Evolutionary conservation across 2,329 filamentous ascomycete species (phyloP).

Genomic region (Bisporella sp.): DNA sequence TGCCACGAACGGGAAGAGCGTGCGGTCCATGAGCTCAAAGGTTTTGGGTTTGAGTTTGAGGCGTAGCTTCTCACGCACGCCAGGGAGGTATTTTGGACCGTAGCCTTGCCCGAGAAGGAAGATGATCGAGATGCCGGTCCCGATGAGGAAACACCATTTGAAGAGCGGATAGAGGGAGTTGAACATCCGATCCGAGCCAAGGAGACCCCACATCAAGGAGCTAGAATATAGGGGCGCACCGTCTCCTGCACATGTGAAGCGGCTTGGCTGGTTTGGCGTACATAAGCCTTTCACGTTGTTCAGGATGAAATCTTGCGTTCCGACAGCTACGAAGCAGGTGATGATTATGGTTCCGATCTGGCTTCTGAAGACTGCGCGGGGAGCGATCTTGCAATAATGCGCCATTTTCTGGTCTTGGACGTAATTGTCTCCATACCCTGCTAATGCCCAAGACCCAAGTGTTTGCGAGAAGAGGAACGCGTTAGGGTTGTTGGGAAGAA

Average conservation of each 20-base stretch:
- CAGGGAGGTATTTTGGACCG: constrained; percentile 31
- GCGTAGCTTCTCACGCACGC: constrained; percentile 27
- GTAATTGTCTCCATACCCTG: constrained; percentile 31
- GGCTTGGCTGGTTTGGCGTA: constrained; percentile 10
- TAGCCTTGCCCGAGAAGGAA: constrained; percentile 28
- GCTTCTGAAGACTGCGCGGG: constrained; percentile 33
- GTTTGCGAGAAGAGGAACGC: constrained; percentile 35
- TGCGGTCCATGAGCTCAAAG: constrained; percentile 30
- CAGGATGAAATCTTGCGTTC: constrained; percentile 34
- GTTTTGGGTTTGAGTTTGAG: constrained; percentile 22
- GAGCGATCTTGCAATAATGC: constrained; percentile 36
- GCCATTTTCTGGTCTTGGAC: constrained; percentile 33
- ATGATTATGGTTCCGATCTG: constrained; percentile 39
- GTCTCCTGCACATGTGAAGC: constrained; percentile 18
- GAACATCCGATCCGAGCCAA: constrained; percentile 34
- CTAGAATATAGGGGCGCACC: constrained; percentile 27
- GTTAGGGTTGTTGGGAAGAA: constrained; percentile 26
- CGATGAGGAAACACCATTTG: constrained; percentile 39
- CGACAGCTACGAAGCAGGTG: constrained; percentile 34
- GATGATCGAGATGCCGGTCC: constrained; percentile 29
- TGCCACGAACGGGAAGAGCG: constrained; percentile 32
- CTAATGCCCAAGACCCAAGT: constrained; percentile 29
- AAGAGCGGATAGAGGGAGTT: constrained; percentile 35
- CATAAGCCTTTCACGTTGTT: constrained; percentile 28
- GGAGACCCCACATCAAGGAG: constrained; percentile 30